A percentile compares a stretch with the other conserved stretches of the same genome.
Evolutionary conservation across 2,329 filamentous ascomycete species (phyloP).

Genomic region (Exophiala viscosa): DNA sequence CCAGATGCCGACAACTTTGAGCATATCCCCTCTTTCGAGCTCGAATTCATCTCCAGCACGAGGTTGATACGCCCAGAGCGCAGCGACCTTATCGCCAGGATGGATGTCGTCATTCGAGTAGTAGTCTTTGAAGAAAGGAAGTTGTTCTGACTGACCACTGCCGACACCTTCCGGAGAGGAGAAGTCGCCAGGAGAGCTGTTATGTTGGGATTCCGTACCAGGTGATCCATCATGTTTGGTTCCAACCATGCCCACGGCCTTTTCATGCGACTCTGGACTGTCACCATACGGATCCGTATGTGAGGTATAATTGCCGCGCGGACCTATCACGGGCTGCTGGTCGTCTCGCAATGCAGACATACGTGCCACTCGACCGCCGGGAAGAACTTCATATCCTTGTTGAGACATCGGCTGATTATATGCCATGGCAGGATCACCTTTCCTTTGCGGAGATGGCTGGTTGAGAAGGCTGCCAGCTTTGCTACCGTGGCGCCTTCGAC

Average conservation of each 20-base stretch:
- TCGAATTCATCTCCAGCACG: conserved; percentile 90
- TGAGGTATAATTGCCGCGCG: conserved; percentile 48
- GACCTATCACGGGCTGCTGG: conserved; percentile 38
- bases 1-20: conserved; percentile 98
- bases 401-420: conserved; percentile 37
- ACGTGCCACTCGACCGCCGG: conserved; percentile 83
- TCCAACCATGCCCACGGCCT: conserved; percentile 46
- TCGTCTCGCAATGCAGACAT: conserved; percentile 84
- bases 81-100: conserved; percentile 81
- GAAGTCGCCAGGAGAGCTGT: conserved; percentile 73
- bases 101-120: conserved; percentile 97
- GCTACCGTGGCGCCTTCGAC: conserved; percentile 56
- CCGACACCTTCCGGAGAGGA: conserved; percentile 80
- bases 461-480: conserved; percentile 77
- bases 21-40: conserved; percentile 92
- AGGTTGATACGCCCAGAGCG: conserved; percentile 95
- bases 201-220: conserved; percentile 73
- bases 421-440: conserved; percentile 41
- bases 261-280: conserved; percentile 65
- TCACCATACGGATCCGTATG: conserved; percentile 67
- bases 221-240: conserved; percentile 77
- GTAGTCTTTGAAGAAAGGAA: conserved; percentile 97
- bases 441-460: conserved; percentile 69
- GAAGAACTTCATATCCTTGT: conserved; percentile 67
- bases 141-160: conserved; percentile 90